Percentiles rank a stretch among this genome's conserved stretches.
Evolutionary conservation across 768 basidiomycete genomes (phyloP).

Genomic region (Russula earlei): DNA sequence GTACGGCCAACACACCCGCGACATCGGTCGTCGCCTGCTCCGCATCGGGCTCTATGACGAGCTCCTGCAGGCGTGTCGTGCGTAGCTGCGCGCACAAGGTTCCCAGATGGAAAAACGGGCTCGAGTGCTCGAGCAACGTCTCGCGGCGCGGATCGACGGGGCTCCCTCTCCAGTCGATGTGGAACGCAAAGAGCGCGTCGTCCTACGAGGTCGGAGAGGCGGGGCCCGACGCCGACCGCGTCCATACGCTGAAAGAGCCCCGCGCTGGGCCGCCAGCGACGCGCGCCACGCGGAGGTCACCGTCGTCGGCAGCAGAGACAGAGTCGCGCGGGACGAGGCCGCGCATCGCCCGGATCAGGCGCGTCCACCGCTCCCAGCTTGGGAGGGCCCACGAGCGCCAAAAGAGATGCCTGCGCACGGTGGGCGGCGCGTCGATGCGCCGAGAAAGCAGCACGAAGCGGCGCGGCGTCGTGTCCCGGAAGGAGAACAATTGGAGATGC

Average conservation of each 20-base stretch:
- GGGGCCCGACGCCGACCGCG: neutral
- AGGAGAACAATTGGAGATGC: slow-evolving; percentile 1
- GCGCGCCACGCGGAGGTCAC: neutral
- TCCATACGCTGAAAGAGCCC: slow-evolving; percentile 7
- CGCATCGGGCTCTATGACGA: neutral
- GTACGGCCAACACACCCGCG: neutral
- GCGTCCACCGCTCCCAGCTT: slow-evolving; percentile 8
- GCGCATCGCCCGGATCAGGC: neutral
- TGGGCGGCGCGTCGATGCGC: slow-evolving; percentile 5
- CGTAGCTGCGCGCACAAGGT: slow-evolving; percentile 1
- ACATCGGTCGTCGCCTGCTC: neutral
- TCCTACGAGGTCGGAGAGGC: neutral
- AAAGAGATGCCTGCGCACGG: slow-evolving; percentile 9
- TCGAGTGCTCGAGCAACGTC: slow-evolving; percentile 7
- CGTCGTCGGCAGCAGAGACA: neutral
- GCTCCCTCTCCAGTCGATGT: slow-evolving; percentile 11
- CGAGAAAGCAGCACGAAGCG: slow-evolving; percentile 6
- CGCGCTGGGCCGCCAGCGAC: slow-evolving; percentile 1
- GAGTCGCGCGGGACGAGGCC: slow-evolving; percentile 6
- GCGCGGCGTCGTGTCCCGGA: slow-evolving; percentile 10
- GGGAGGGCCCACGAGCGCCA: slow-evolving; percentile 13
- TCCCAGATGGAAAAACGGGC: slow-evolving; percentile 11
- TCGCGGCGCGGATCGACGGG: slow-evolving; percentile 4
- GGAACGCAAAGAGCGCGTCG: slow-evolving; percentile 1
- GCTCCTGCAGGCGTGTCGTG: neutral